Evolutionary conservation across 2,329 filamentous ascomycete species (phyloP).

Genomic region (Xylariomycetidae sp.): DNA sequence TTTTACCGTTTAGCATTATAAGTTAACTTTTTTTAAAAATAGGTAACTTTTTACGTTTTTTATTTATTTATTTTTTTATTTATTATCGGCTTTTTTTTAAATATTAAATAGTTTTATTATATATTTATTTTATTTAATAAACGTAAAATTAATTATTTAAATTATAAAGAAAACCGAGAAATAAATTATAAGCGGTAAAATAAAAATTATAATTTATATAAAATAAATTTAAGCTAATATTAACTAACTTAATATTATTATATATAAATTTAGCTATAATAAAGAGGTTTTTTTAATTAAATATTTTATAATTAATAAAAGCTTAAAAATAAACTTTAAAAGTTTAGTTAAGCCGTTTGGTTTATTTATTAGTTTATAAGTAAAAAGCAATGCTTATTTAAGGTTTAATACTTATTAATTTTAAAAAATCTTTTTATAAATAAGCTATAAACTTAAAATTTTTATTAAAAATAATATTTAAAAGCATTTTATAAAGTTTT

Average conservation of each 20-base stretch:
- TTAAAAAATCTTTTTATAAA: not conserved
- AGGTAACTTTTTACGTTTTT: not conserved
- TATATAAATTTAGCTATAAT: not conserved
- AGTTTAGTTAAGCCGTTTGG: not conserved
- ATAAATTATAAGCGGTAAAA: not conserved
- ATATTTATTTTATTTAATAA: not conserved
- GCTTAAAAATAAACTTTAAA: not conserved
- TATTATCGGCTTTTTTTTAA: not conserved
- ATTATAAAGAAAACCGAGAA: not conserved
- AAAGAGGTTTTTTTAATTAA: not conserved
- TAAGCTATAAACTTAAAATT: not conserved
- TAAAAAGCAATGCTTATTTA: not conserved
- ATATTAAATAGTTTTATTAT: not conserved
- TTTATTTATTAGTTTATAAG: no score
- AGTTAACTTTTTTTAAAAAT: not conserved
- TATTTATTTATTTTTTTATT: not conserved
- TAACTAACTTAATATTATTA: not conserved
- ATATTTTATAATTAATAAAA: not conserved
- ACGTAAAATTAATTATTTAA: not conserved
- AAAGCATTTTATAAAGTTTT: not conserved
- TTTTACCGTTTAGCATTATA: not conserved
- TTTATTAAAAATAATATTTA: not conserved
- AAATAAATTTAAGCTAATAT: not conserved
- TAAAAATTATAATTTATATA: not conserved
- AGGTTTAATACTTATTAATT: not conserved